phyloP scores from a whole-genome alignment of 805 yeast species.

The Hanseniaspora lachancei region DNA sequence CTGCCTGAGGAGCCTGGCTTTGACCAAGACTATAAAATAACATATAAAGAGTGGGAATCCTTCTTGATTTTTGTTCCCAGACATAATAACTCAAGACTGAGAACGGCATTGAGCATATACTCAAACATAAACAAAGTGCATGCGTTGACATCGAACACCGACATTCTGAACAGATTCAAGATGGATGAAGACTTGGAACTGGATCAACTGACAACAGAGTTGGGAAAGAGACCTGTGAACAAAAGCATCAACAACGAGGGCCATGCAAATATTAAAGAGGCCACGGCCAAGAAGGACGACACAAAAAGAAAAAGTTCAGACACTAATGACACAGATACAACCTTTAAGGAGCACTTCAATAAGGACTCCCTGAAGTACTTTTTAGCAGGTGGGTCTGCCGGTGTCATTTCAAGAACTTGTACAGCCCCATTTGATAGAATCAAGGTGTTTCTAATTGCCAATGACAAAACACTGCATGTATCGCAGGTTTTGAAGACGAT shows the following conservation, averaged over 20 bases:
- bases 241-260: background rate
- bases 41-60: constrained; percentile 77
- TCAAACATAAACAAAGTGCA: background rate
- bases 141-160: background rate
- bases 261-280: background rate
- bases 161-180: constrained; percentile 11
- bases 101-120: constrained; percentile 65
- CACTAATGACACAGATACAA: background rate
- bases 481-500: constrained; percentile 66
- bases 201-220: constrained; percentile 7
- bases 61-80: constrained; percentile 75
- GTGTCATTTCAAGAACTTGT: constrained; percentile 88
- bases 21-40: constrained; percentile 28
- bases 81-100: constrained; percentile 57
- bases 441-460: constrained; percentile 84
- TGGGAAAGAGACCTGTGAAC: background rate
- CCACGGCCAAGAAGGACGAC: background rate
- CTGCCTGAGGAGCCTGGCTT: background rate
- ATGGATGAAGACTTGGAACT: constrained; percentile 12
- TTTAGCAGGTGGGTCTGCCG: constrained; percentile 88
- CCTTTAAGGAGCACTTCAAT: constrained; percentile 19
- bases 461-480: constrained; percentile 37
- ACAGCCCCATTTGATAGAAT: constrained; percentile 96
- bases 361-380: constrained; percentile 70
- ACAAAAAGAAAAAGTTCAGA: background rate